These are phyloP conservation scores for Coelastrella sp. DNA, from an alignment of 139 green algal genomes.

Conservation along the genomic window DNA sequence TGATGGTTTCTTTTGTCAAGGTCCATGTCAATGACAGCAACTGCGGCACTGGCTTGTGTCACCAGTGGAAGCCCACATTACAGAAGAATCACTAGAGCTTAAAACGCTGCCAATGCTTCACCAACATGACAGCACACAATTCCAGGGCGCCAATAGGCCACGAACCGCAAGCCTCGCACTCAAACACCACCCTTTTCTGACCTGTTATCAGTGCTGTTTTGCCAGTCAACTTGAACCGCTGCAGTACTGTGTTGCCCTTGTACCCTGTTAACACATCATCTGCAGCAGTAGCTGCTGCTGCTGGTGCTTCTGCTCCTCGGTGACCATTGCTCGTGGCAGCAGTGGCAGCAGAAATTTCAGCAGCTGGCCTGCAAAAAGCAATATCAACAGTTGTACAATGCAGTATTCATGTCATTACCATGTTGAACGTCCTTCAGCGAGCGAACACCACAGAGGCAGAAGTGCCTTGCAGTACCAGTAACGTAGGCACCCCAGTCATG, in stretches of 20 bases:
- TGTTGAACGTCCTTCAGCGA: too few species aligned
- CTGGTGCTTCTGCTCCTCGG: slow-evolving; percentile 1
- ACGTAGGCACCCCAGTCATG: too few species aligned
- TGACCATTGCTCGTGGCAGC: background rate
- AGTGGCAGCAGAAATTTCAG: background rate
- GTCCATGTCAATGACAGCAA: slow-evolving; percentile 69
- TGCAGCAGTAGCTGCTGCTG: background rate
- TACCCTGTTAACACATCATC: slow-evolving; percentile 53
- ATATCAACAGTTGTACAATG: too few species aligned
- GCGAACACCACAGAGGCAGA: too few species aligned
- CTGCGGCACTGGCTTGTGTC: slow-evolving; percentile 60
- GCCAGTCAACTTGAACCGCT: slow-evolving; percentile 62
- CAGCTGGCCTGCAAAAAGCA: background rate
- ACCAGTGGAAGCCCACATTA: too few species aligned
- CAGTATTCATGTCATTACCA: too few species aligned
- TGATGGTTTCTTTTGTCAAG: slow-evolving; percentile 43
- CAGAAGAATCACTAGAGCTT: too few species aligned
- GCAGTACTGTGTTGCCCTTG: slow-evolving; percentile 46
- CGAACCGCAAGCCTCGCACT: too few species aligned
- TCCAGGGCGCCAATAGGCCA: too few species aligned
- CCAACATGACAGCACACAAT: too few species aligned
- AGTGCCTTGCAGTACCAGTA: too few species aligned
- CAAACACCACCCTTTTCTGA: background rate
- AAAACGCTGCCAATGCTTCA: too few species aligned
- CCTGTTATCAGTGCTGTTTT: slow-evolving; percentile 66